These are phyloP conservation scores for Trametes cingulata DNA, from an alignment of 768 basidiomycete genomes.

Conservation along the genomic window DNA sequence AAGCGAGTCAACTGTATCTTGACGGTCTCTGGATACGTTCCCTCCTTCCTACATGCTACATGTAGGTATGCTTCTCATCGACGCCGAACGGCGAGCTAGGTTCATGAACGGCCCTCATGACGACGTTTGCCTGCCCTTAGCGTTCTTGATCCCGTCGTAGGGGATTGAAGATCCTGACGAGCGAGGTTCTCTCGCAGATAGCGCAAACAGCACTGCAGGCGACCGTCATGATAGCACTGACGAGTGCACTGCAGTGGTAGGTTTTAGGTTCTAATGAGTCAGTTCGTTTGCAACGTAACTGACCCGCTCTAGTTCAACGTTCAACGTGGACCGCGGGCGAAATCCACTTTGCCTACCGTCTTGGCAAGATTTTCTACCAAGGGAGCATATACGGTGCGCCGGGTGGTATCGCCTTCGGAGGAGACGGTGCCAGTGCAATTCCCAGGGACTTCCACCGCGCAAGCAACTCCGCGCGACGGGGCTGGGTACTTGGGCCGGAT, in stretches of 20 bases:
- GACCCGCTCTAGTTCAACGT: constrained; percentile 67
- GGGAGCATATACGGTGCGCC: constrained; percentile 83
- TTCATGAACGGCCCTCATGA: constrained; percentile 91
- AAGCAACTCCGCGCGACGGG: constrained; percentile 76
- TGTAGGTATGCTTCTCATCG: background rate
- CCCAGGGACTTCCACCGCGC: constrained; percentile 78
- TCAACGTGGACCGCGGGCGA: constrained; percentile 93
- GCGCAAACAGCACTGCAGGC: constrained; percentile 90
- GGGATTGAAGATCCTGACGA: constrained; percentile 92
- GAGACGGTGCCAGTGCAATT: constrained; percentile 90
- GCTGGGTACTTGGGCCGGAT: constrained; percentile 90
- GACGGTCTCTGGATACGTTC: constrained; percentile 87
- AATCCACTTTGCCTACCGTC: constrained; percentile 82
- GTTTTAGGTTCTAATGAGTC: constrained; percentile 38
- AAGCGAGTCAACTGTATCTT: constrained; percentile 95
- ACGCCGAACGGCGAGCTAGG: constrained; percentile 40
- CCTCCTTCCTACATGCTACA: background rate
- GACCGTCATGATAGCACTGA: constrained; percentile 90
- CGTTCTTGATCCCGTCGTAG: constrained; percentile 92
- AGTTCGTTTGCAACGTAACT: background rate
- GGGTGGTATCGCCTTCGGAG: constrained; percentile 84
- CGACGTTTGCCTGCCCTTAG: constrained; percentile 97
- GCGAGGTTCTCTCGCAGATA: constrained; percentile 89
- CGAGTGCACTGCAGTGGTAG: constrained; percentile 96
- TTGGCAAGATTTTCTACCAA: constrained; percentile 96